Evolutionary conservation across 108 stramenopile genomes (phyloP).

Genomic region (Nitzschia sp.): DNA sequence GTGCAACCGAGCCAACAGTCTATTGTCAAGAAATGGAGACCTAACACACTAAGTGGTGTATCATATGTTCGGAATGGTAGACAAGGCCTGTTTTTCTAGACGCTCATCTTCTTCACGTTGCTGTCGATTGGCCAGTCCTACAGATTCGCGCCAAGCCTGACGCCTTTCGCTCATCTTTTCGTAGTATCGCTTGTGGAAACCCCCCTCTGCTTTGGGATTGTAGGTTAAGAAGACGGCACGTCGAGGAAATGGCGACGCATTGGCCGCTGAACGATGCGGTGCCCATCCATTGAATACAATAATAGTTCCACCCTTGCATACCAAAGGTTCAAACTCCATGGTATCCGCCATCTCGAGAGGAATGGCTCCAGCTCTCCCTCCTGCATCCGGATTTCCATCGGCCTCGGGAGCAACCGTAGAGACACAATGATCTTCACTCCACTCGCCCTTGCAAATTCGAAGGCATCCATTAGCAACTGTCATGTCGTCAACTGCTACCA

Average conservation of each 20-base stretch:
- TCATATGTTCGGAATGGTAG: slow-evolving; percentile 46
- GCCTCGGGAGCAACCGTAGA: slow-evolving; percentile 33
- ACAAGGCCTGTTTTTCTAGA: slow-evolving; percentile 39
- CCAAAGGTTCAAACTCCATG: slow-evolving; percentile 46
- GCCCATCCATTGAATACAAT: slow-evolving; percentile 56
- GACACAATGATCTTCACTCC: slow-evolving; percentile 41
- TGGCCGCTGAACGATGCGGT: slow-evolving; percentile 59
- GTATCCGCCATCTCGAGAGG: slow-evolving; percentile 30
- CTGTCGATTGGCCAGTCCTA: slow-evolving; percentile 26
- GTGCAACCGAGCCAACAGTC: too few species aligned
- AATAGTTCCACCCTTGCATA: slow-evolving; percentile 50
- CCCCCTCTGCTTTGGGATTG: slow-evolving; percentile 56
- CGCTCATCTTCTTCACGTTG: slow-evolving; percentile 27
- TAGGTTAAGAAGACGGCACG: slow-evolving; percentile 73
- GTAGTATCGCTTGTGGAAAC: slow-evolving; percentile 56
- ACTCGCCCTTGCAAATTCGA: slow-evolving; percentile 49
- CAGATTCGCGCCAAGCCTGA: slow-evolving; percentile 30
- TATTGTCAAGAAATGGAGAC: too few species aligned
- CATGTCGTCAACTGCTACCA: slow-evolving; percentile 75
- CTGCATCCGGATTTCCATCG: slow-evolving; percentile 62
- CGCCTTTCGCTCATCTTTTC: slow-evolving; percentile 47
- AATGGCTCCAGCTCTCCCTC: slow-evolving; percentile 65
- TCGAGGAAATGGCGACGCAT: slow-evolving; percentile 51
- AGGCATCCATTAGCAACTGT: slow-evolving; percentile 62
- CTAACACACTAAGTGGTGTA: too few species aligned